Evolutionary conservation across 2,329 filamentous ascomycete species (phyloP), one percentile per base, ranked within the genome.

Genomic region (Fusarium liriodendri): DNA sequence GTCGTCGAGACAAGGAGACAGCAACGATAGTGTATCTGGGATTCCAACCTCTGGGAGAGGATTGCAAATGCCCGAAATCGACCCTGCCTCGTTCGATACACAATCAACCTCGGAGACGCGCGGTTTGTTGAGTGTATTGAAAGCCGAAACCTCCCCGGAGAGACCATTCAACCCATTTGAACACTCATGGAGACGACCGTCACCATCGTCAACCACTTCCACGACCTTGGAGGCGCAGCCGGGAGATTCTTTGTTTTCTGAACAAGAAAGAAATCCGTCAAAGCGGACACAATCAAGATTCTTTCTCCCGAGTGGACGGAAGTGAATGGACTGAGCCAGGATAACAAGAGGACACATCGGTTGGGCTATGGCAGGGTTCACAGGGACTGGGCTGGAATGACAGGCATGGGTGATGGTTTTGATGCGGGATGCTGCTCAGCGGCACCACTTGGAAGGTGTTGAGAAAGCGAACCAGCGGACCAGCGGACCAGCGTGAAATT

Each of bases 401-500:
- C 37, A 20, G 57, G 13, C 37, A 32, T 29, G 57, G n/a, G 35
- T 32, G 47, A 54, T 18, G 60, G 11, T 57, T 57, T 69, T 42
- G 25, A 59, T 66, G 62, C 63, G 57, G 66, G 64, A 58, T 59
- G 60, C 55, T 66, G 47, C 62, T 50, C 47, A 64, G 45, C 33
- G 58, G 50, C 42, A 63, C 62, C 59, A 52, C 27, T 37, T 40
- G 52, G 35, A 60, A 67, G 71, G 35, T 67, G 64, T 67, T 29
- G 58, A 62, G 62, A 64, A 65, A 64, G 57, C 50, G 61, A 63
- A 64, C 64, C 59, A 50, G 65, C 64, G 65, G 42, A 67, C 40
- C 64, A 74, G 66, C 69, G 69, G 42, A 67, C 40, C 64, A 74
- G 66, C 69, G 69, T 66, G 65, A 64, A 61, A 71, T 66, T 64